Percentiles rank a stretch among this genome's conserved stretches.
These are phyloP conservation scores for Cercis canadensis DNA, from an alignment of 306 rosid species.

Conservation along the genomic window DNA sequence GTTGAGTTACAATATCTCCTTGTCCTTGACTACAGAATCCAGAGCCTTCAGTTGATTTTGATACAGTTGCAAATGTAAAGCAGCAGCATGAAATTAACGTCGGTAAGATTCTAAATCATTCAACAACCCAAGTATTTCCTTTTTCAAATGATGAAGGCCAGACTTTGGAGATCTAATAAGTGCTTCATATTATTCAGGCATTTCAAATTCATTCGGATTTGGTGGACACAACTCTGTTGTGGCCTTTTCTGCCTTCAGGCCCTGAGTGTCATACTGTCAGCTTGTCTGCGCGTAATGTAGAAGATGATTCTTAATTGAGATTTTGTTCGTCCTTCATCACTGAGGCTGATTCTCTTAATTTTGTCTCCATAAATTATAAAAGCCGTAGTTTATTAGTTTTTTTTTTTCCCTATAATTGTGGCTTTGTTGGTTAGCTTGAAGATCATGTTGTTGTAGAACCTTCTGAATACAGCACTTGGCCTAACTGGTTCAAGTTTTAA, in stretches of 20 bases:
- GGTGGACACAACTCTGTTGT: constrained; percentile 99
- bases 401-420: constrained; percentile 36
- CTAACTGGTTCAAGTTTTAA: constrained; percentile 1
- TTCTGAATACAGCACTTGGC: constrained; percentile 25
- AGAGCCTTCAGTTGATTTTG: constrained; percentile 93
- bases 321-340: constrained; percentile 47
- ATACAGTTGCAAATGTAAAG: constrained; percentile 81
- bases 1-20: constrained; percentile 11
- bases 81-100: constrained; percentile 90
- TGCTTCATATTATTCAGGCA: constrained; percentile 54
- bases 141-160: not conserved
- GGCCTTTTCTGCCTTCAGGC: constrained; percentile 88
- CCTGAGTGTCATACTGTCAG: constrained; percentile 53
- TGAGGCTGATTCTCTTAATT: constrained; percentile 53
- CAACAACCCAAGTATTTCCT: constrained; percentile 9
- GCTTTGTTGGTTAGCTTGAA: constrained; percentile 28
- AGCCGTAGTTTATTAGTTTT: constrained; percentile 41
- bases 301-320: constrained; percentile 45
- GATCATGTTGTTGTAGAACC: constrained; percentile 36
- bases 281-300: constrained; percentile 47
- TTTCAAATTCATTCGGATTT: constrained; percentile 95
- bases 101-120: constrained; percentile 65
- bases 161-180: constrained; percentile 14
- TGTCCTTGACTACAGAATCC: constrained; percentile 69
- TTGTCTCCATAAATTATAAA: constrained; percentile 38